Evolutionary conservation across 345 rosid species (phyloP), one percentile per base, ranked within the genome.

Genomic region (Populus simonii): DNA sequence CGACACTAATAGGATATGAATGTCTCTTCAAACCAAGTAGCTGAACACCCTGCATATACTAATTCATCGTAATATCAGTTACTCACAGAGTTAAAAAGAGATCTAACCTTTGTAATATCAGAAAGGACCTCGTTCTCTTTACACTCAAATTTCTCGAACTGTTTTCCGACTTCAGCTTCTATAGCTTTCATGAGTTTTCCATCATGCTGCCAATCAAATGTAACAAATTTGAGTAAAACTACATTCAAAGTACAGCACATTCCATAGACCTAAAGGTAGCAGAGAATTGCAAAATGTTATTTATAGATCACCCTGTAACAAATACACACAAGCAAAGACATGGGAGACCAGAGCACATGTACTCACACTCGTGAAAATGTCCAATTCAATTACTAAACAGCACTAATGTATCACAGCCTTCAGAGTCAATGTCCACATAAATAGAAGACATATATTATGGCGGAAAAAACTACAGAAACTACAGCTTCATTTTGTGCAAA

Each of bases 101-200:
- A 51, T 47, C 68, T 55, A 43, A 92, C 98, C 95, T 75, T 89
- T 2, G 92, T 91, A 76, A 93, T 88, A 45, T 91, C 91, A 45
- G 88, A 78, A 79, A 93, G 91, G 68, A 88, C 97, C 8, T 92
- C 94, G 74, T 89, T 89, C 84, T 92, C 96, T 83, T 88, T 90
- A 77, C 86, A 89, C 63, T 86, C 87, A 74, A 90, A 93, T 55
- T 81, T 71, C 74, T 90, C 94, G 74, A 96, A 78, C 71, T 93
- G 87, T 70, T 87, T 93, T 43, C 92, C 91, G 25, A 93, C 22
- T 72, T 81, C 90, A 8, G 89, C 93, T 80, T 96, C 99, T 72
- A 93, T 93, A 82, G 85, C 93, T 74, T 88, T 92, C 75, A 93
- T 79, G 72, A 93, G 96, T 69, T 86, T 85, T 38, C 90, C 87